These are phyloP conservation scores for Lolium rigidum DNA, from an alignment of 176 grass and related monocot genomes.

Conservation along the genomic window DNA sequence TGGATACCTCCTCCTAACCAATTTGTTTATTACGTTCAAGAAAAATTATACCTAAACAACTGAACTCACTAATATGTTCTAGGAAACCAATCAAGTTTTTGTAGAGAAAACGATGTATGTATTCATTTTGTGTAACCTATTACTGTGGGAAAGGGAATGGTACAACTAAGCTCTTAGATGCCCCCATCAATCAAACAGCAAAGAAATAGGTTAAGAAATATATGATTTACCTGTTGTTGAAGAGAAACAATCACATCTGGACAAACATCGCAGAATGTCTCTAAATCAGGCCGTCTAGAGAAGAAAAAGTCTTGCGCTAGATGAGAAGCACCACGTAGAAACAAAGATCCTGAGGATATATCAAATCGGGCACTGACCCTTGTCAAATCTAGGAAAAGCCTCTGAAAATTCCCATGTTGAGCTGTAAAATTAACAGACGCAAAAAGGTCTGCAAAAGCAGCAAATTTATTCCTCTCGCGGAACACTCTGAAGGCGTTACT, in stretches of 20 bases:
- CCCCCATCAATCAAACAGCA: conserved; percentile 10
- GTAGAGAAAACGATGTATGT: background rate
- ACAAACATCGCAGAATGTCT: conserved; percentile 70
- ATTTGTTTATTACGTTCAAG: conserved; percentile 5
- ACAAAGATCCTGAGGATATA: conserved; percentile 76
- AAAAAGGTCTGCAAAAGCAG: conserved; percentile 76
- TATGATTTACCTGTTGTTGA: conserved; percentile 80
- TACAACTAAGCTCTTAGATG: background rate
- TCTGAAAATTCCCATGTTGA: conserved; percentile 90
- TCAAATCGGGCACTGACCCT: conserved; percentile 69
- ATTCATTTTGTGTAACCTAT: conserved; percentile 2
- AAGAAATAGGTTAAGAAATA: conserved; percentile 26
- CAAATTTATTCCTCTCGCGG: conserved; percentile 58
- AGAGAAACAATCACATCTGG: conserved; percentile 77
- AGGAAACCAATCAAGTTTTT: background rate
- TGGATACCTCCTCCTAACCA: background rate
- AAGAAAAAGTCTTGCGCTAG: conserved; percentile 77
- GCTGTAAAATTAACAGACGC: conserved; percentile 80
- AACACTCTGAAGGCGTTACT: conserved; percentile 52
- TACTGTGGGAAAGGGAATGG: background rate
- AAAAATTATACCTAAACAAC: background rate
- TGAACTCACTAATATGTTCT: background rate
- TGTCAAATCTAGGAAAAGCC: conserved; percentile 85
- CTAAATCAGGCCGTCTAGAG: conserved; percentile 60
- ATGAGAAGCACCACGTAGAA: conserved; percentile 64